Evolutionary conservation across 495 filamentous ascomycete genomes (phyloP), one percentile per base, ranked within the genome.

Genomic region (Neurospora sp.): DNA sequence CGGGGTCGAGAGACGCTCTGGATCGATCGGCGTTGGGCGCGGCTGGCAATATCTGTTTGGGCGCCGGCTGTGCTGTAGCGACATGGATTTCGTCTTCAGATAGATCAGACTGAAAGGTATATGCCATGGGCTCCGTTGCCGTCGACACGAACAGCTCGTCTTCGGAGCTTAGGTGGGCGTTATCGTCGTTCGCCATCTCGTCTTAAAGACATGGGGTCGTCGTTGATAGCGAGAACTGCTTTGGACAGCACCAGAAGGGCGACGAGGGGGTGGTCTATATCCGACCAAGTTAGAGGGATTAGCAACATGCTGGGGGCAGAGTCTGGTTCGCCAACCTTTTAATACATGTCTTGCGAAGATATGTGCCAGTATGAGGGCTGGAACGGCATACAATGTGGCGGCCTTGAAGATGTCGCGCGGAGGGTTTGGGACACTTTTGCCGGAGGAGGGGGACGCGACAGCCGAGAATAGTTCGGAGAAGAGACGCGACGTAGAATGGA

Each of bases 21-120:
- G 53, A 18, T 1, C 53, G 53, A 31, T 61, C 7, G 68, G 44
- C 68, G 71, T 22, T 12, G 68, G 70, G 31, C 3, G 22, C 10
- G 22, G 46, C 12, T 18, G 44, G 42, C 4, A 27, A 27, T 38
- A 68, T 31, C 22, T 38, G 31, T 7, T 46, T 10, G 20, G 37
- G 41, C 44, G 61, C 61, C 1, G 59, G 48, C 48, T 59, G 48
- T 59, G 48, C 48, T 1, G 48, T 53, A 53, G 46, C 46, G 11
- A 22, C 38, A 2, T 40, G 37, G 11, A 70, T 72, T 5, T 77
- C 77, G 53, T 77, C 70, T 44, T 80, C 78, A 14, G 77, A 77
- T 2, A 77, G 53, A 11, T 77, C 76, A 8, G 75, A 76, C 35
- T 79, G 73, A 31, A 78, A 79, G 1, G 75, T 75, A 42, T 75